Evolutionary conservation across 306 rosid species (phyloP).

Genomic region (Prunus kanzakura): DNA sequence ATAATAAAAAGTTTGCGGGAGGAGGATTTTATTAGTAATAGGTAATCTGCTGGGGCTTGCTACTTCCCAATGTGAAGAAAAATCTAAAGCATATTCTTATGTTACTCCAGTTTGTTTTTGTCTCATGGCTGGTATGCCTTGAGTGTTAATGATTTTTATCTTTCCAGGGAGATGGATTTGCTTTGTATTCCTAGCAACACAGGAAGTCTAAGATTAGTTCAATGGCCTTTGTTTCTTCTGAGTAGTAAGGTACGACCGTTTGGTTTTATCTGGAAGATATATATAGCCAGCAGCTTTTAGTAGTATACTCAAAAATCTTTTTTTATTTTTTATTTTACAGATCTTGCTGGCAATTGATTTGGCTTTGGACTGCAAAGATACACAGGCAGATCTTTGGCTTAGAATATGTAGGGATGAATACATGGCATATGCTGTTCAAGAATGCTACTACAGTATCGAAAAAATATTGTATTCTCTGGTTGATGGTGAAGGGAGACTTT

Average conservation of each 20-base stretch:
- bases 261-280: slow-evolving; percentile 10
- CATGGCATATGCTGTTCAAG: slow-evolving; percentile 94
- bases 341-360: slow-evolving; percentile 88
- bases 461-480: slow-evolving; percentile 74
- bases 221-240: slow-evolving; percentile 98
- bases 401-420: slow-evolving; percentile 87
- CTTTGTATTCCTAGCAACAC: slow-evolving; percentile 89
- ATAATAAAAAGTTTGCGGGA: slow-evolving; percentile 89
- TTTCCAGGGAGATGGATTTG: slow-evolving; percentile 86
- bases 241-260: slow-evolving; percentile 74
- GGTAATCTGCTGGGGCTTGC: slow-evolving; percentile 44
- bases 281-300: background rate
- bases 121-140: slow-evolving; percentile 7
- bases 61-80: slow-evolving; percentile 16
- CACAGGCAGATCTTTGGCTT: slow-evolving; percentile 81
- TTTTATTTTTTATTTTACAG: slow-evolving; percentile 30
- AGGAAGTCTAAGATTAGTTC: slow-evolving; percentile 85
- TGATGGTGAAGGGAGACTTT: slow-evolving; percentile 82
- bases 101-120: slow-evolving; percentile 5
- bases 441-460: slow-evolving; percentile 81
- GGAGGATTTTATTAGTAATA: slow-evolving; percentile 88
- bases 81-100: background rate
- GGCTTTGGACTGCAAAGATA: slow-evolving; percentile 92
- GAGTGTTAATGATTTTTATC: slow-evolving; percentile 20
- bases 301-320: slow-evolving; percentile 6